Conservation (phyloP, 1,139 yeast genomes). For the Groenewaldozyma sp. region DNA sequence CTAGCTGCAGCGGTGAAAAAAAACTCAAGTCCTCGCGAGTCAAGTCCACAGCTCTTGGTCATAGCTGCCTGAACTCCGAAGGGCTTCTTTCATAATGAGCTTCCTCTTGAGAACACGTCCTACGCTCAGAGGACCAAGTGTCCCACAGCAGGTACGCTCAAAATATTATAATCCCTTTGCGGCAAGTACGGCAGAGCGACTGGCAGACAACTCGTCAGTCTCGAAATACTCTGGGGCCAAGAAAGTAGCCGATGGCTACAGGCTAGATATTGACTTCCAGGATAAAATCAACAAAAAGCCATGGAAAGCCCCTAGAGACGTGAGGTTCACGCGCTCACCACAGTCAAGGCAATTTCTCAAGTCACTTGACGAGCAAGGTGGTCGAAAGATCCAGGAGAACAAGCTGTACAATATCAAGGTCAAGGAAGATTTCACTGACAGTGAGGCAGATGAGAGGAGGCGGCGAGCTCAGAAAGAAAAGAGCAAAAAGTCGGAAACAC, state of each 20-base stretch:
- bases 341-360: neutral
- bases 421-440: neutral
- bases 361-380: neutral
- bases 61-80: too few relatives aligned
- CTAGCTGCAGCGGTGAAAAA: too few relatives aligned
- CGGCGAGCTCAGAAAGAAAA: neutral
- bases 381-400: neutral
- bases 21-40: too few relatives aligned
- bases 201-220: neutral
- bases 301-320: neutral
- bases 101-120: too few relatives aligned
- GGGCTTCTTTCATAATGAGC: too few relatives aligned
- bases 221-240: slow-evolving; percentile 1
- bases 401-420: neutral
- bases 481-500: neutral
- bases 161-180: slow-evolving; percentile 2
- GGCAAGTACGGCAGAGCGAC: neutral
- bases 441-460: neutral
- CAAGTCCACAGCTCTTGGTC: too few relatives aligned
- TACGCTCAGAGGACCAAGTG: too few relatives aligned
- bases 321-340: neutral
- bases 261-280: slow-evolving; percentile 2
- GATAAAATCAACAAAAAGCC: neutral
- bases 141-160: neutral
- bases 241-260: neutral